Conservation (phyloP, 768 basidiomycete species). For the Pleurotus citrinopileatus region DNA sequence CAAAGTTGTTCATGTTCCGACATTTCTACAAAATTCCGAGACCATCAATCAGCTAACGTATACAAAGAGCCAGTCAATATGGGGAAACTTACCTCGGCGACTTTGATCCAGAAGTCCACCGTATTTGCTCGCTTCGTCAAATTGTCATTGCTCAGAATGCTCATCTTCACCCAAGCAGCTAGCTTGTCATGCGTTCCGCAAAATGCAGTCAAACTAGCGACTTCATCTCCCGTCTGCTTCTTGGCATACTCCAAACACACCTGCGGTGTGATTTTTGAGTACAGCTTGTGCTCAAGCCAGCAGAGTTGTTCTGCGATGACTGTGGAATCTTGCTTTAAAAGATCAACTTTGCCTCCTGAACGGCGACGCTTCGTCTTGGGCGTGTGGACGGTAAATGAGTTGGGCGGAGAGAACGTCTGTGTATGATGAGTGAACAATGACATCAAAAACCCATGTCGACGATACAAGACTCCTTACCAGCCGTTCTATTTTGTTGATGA, state of each 20-base stretch:
- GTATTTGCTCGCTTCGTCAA: constrained; percentile 54
- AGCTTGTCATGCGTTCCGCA: constrained; percentile 61
- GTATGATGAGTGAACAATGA: no score
- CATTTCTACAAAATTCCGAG: constrained; percentile 50
- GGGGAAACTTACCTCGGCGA: constrained; percentile 59
- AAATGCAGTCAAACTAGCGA: constrained; percentile 50
- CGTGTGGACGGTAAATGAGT: constrained; percentile 18
- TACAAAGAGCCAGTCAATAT: not conserved
- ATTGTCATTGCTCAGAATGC: constrained; percentile 50
- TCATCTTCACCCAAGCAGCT: constrained; percentile 64
- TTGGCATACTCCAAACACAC: constrained; percentile 73
- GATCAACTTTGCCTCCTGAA: constrained; percentile 52
- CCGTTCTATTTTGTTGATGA: constrained; percentile 51
- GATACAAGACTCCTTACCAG: constrained; percentile 41
- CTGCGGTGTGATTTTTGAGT: constrained; percentile 63
- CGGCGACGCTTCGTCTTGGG: constrained; percentile 38
- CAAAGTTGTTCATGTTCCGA: constrained; percentile 58
- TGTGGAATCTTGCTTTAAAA: constrained; percentile 62
- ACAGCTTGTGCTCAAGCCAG: constrained; percentile 68
- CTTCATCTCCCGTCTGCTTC: constrained; percentile 30
- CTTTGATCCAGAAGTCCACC: constrained; percentile 74
- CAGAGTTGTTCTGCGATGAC: constrained; percentile 81
- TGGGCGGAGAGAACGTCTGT: constrained; percentile 3
- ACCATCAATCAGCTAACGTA: constrained; percentile 8
- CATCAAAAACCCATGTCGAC: no score